A percentile compares a stretch with the other conserved stretches of the same genome.
phyloP scores from a whole-genome alignment of 2,329 filamentous ascomycete genomes.

The Epicoccum nigrum region DNA sequence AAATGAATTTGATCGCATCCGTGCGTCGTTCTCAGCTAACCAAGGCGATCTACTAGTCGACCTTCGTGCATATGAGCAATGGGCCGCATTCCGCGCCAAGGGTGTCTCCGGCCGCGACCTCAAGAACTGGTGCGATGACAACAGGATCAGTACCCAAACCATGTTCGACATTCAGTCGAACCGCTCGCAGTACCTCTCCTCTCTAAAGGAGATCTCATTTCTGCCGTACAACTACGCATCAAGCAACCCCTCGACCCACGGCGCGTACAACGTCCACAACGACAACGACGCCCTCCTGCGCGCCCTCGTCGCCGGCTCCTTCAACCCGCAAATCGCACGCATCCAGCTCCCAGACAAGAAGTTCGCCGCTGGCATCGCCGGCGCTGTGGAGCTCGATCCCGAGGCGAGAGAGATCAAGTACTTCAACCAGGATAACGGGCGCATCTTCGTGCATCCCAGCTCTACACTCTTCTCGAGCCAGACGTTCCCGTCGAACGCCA shows the following conservation, averaged over 20 bases:
- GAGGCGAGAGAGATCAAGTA: conserved; percentile 93
- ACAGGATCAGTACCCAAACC: conserved; percentile 83
- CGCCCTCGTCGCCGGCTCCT: conserved; percentile 57
- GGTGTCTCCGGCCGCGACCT: conserved; percentile 64
- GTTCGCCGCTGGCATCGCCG: conserved; percentile 83
- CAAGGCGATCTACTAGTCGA: conserved; percentile 92
- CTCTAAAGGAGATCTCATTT: conserved; percentile 85
- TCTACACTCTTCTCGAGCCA: conserved; percentile 86
- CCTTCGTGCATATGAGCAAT: conserved; percentile 80
- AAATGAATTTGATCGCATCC: conserved; percentile 78
- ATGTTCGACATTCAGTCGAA: conserved; percentile 89
- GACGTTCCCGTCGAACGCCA: conserved; percentile 73
- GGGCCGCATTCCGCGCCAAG: conserved; percentile 70
- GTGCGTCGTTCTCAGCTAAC: conserved; percentile 72
- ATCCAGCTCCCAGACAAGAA: conserved; percentile 97
- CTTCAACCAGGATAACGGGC: conserved; percentile 64
- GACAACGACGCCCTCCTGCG: conserved; percentile 55
- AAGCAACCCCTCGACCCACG: conserved; percentile 31
- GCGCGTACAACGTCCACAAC: conserved; percentile 56
- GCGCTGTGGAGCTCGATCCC: conserved; percentile 89
- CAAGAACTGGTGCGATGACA: conserved; percentile 79
- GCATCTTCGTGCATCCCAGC: conserved; percentile 91
- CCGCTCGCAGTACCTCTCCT: conserved; percentile 80
- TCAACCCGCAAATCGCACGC: conserved; percentile 81
- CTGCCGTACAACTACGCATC: conserved; percentile 56